A percentile compares a stretch with the other conserved stretches of the same genome.
Conservation (phyloP, 2,329 filamentous ascomycete genomes). For the Botrytis paeoniae region DNA sequence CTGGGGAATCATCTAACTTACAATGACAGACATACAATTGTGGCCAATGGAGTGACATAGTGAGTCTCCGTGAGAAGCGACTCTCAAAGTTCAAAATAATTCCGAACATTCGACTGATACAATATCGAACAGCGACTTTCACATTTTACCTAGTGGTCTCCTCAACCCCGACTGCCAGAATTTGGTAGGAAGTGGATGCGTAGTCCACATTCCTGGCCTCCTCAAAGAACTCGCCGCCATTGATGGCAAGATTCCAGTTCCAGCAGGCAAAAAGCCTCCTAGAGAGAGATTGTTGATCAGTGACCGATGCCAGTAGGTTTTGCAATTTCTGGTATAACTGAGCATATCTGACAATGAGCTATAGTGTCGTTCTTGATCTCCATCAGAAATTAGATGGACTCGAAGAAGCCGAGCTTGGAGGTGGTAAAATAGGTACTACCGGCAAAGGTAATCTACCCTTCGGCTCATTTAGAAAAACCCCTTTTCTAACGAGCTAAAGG, state of each 20-base stretch:
- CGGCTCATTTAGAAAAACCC: conserved; percentile 23
- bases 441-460: conserved; percentile 29
- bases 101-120: background rate
- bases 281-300: conserved; percentile 60
- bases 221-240: conserved; percentile 62
- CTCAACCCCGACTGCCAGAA: conserved; percentile 69
- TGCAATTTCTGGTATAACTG: background rate
- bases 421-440: conserved; percentile 46
- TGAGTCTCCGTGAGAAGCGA: background rate
- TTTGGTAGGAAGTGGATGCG: conserved; percentile 67
- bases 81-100: background rate
- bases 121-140: conserved; percentile 39
- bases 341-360: conserved; percentile 39
- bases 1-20: background rate
- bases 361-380: conserved; percentile 62
- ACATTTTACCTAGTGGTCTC: conserved; percentile 66
- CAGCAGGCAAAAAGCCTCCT: conserved; percentile 35
- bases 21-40: conserved; percentile 40
- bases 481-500: conserved; percentile 31
- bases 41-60: conserved; percentile 43
- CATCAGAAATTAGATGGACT: conserved; percentile 67
- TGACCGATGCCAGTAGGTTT: conserved; percentile 40
- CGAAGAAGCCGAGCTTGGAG: conserved; percentile 54
- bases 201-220: conserved; percentile 65
- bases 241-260: conserved; percentile 53